Base-by-base conservation (phyloP, 257 asterid species). In the Paulownia fortunei region DNA sequence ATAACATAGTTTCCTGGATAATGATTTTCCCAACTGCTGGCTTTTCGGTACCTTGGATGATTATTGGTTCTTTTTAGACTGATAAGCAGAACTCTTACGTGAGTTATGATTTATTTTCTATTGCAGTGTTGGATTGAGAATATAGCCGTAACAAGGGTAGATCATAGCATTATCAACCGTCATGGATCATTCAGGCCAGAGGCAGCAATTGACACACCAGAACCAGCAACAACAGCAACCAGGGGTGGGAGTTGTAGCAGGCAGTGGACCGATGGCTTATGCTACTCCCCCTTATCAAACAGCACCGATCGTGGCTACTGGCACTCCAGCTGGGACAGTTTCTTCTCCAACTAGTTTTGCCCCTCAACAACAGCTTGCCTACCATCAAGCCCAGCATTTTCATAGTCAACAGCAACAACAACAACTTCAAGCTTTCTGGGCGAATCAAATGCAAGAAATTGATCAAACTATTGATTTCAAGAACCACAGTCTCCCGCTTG, bases 401-500 rank as follows among this genome's bases (percentile, higher is more conserved):
- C 89, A 80, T 5, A 78, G 26, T 21, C 93, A 84, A 56, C 89
- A 86, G 65, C 92, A 84, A 16, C 88, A 87, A 6, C 89, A 79
- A 61, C 89, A 86, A 60, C 87, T 88, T 27, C 89, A 86, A 70
- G 79, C 87, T 8, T 90, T 90, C 77, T 90, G 92, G 94, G 83
- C 86, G 4, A 79, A 46, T 32, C 92, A 90, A 74, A 78, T 84
- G 78, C 88, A 82, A 54, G 92, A 89, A 76, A 51, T 89, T 8
- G 88, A 88, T 26, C 89, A 80, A 44, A 79, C 88, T 0, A 69
- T 79, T 8, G 93, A 90, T 23, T 88, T 90, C 87, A 90, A 88
- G 91, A 88, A 88, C 66, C 96, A 90, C 68, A 88, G 84, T 23
- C 91, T 90, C 64, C 96, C 96, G 0, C 88, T 90, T 1, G 91